Base-by-base conservation (phyloP, 2,329 filamentous ascomycete genomes). In the Neoarthrinium moseri region DNA sequence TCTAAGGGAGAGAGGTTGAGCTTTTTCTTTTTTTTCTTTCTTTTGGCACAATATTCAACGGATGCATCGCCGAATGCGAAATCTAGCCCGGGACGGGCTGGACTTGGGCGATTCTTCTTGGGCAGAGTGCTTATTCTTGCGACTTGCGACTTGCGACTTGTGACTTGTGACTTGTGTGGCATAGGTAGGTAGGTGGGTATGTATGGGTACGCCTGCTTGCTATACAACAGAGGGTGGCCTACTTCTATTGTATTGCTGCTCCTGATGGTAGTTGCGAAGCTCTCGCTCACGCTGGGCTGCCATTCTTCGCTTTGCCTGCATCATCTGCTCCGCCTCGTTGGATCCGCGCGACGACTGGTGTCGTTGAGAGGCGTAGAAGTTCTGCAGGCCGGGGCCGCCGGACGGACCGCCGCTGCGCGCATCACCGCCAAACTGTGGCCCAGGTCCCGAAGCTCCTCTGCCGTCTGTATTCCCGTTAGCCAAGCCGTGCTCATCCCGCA, bases 201-300 rank as follows among this genome's bases (percentile, higher is more conserved):
- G 42, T 35, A 32, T 29, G 34, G 40, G 20, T 33, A 17, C 23
- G 15, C n/a, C n/a, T 29, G 26, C 26, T 67, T 76, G 80, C 81
- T 84, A 87, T 82, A 80, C 79, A 82, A 81, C 78, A 80, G 80
- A 81, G 81, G 83, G 81, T 71, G 84, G 84, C 87, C 84, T 89
- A 97, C 94, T 96, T 89, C 92, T 86, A 80, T 97, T 95, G 76
- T 95, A 97, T 84, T 99, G 94, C 83, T 99, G 94, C 83, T 99
- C 94, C 75, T 96, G 95, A 76, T 99, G 94, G 75, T 97, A 96
- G 75, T 97, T 99, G 73, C 94, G 90, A 71, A 99, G 86, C 78
- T 99, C 94, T 73, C 92, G 89, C 80, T 99, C 94, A 73, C 94
- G 89, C 76, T 97, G 94, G 69, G 94, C 94, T 64, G 94, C 94